Conservation (phyloP, 768 basidiomycete species). For the Rubroboletus satanas region DNA sequence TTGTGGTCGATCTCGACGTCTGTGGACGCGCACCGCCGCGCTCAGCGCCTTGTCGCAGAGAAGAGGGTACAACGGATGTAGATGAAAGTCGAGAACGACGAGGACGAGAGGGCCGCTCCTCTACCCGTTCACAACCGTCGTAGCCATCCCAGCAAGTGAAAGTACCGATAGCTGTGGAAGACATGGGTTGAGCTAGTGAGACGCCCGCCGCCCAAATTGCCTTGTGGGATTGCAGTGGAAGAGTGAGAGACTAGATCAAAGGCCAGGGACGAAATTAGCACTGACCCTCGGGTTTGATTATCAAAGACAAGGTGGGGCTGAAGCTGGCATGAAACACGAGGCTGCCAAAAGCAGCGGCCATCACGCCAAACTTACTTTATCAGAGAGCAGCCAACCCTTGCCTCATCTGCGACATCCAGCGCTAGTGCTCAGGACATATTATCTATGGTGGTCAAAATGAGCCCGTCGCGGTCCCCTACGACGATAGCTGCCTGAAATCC, state of each 20-base stretch:
- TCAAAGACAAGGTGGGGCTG: constrained; percentile 26
- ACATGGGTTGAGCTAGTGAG: constrained; percentile 20
- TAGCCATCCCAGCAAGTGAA: constrained; percentile 35
- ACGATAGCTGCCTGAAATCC: neutral
- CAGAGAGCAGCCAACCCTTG: constrained; percentile 9
- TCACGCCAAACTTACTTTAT: constrained; percentile 25
- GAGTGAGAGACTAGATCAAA: constrained; percentile 15
- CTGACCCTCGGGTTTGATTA: constrained; percentile 30
- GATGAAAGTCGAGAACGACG: constrained; percentile 24
- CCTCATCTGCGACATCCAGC: constrained; percentile 12
- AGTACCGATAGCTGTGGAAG: constrained; percentile 32
- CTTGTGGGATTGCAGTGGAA: constrained; percentile 20
- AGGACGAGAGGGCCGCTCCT: constrained; percentile 13
- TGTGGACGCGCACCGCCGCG: constrained; percentile 22
- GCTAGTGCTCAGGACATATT: neutral
- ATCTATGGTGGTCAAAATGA: neutral
- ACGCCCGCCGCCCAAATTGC: constrained; percentile 19
- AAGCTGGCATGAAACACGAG: constrained; percentile 33
- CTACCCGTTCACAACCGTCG: constrained; percentile 25
- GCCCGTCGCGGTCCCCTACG: neutral
- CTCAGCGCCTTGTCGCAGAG: constrained; percentile 15
- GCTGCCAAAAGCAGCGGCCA: constrained; percentile 31
- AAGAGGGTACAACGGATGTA: constrained; percentile 10
- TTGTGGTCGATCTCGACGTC: constrained; percentile 11
- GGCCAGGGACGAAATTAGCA: constrained; percentile 23